phyloP scores from a whole-genome alignment of 1,139 yeast genomes.

The Nakaseomyces delphensis region DNA sequence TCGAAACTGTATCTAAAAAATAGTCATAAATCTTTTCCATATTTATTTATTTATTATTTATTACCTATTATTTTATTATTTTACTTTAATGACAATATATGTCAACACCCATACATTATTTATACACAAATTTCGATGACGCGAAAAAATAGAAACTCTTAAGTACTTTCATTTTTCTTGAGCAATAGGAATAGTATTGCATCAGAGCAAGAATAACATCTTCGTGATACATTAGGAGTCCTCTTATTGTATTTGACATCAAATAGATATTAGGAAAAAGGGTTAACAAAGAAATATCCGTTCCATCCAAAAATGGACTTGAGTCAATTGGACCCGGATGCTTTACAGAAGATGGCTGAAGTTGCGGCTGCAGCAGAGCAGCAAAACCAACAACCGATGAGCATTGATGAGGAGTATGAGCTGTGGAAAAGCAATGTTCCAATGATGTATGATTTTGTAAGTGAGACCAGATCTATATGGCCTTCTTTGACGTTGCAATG shows the following conservation, averaged over 20 bases:
- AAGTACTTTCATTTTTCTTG: too few species aligned
- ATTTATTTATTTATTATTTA: too few species aligned
- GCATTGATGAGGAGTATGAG: constrained; percentile 54
- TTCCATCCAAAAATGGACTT: constrained; percentile 2
- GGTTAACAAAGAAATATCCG: too few species aligned
- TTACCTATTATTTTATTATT: not conserved
- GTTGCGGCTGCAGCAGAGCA: constrained; percentile 6
- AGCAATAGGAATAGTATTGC: too few species aligned
- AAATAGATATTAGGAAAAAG: too few species aligned
- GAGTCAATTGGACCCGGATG: constrained; percentile 1
- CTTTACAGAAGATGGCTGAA: constrained; percentile 4
- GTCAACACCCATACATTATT: too few species aligned
- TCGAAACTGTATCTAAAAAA: not conserved
- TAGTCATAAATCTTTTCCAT: not conserved
- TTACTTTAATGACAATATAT: too few species aligned
- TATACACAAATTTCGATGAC: too few species aligned
- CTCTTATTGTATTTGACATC: too few species aligned
- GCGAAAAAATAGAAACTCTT: too few species aligned
- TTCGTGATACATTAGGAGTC: too few species aligned
- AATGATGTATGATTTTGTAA: constrained; percentile 70
- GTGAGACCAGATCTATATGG: constrained; percentile 73
- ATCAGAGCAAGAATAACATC: too few species aligned
- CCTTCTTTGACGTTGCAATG: constrained; percentile 74
- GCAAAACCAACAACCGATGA: constrained; percentile 3
- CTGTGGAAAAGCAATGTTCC: constrained; percentile 75